phyloP scores from a whole-genome alignment of 305 asterid genomes.

The Solanum chacoense region DNA sequence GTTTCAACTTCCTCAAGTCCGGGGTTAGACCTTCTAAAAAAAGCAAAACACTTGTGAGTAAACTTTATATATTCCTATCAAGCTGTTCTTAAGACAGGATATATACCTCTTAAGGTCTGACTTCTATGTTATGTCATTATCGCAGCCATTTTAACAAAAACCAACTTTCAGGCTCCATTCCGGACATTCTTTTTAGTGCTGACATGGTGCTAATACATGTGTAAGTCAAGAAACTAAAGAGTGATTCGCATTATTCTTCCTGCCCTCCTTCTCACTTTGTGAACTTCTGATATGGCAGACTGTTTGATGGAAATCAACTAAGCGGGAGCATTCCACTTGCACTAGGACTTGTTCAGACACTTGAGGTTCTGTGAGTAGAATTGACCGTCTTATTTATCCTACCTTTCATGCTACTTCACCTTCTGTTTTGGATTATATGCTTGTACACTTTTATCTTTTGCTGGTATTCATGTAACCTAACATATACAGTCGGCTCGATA shows the following conservation, averaged over 20 bases:
- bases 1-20: slow-evolving; percentile 49
- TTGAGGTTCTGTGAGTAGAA: slow-evolving; percentile 88
- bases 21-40: slow-evolving; percentile 75
- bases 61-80: not conserved
- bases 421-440: not conserved
- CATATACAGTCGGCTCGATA: slow-evolving; percentile 71
- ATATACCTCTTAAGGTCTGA: slow-evolving; percentile 7
- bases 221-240: slow-evolving; percentile 33
- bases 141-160: slow-evolving; percentile 92
- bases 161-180: slow-evolving; percentile 65
- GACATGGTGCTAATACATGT: slow-evolving; percentile 74
- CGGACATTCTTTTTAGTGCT: slow-evolving; percentile 49
- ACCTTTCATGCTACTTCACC: not conserved
- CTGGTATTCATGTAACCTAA: not conserved
- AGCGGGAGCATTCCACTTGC: slow-evolving; percentile 65
- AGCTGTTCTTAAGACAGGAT: not conserved
- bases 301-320: slow-evolving; percentile 66
- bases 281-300: slow-evolving; percentile 20
- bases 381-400: slow-evolving; percentile 1
- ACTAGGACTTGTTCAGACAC: slow-evolving; percentile 54
- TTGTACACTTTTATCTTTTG: not conserved
- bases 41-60: slow-evolving; percentile 89
- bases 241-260: not conserved
- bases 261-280: not conserved
- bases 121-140: not conserved